Evolutionary conservation across 1,284 basidiomycete genomes (phyloP), one percentile per base, ranked within the genome.

Genomic region (Taiwanofungus camphoratus): DNA sequence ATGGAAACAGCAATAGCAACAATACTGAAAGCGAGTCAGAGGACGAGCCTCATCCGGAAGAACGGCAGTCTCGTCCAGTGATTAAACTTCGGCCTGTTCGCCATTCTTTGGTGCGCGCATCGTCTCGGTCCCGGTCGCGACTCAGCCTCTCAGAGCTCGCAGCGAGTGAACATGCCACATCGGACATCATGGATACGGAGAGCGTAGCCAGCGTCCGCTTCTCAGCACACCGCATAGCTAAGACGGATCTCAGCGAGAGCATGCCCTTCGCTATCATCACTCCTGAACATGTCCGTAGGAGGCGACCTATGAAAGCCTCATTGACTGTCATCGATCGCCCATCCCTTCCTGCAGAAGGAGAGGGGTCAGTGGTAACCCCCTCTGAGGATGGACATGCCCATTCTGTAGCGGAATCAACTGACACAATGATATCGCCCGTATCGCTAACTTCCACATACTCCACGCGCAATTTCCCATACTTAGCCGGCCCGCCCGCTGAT

Each of bases 241-340:
- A 76, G 55, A 67, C 65, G 9, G 74, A 80, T 55, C 62, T 87
- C 41, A 66, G 62, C 29, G 60, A 66, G 5, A 59, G 78, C 32
- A 68, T 90, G 49, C 87, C 87, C 2, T 90, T 89, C 55, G 85
- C 84, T 7, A 62, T 91, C 38, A 84, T 90, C 56, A 71, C 81
- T 22, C 87, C 87, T 2, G 83, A 90, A 63, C 52, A 57, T 39
- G 64, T 62, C 35, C 64, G 57, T 36, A 65, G 68, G 37, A 58
- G 64, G 26, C 68, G 69, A 21, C 30, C 48, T 19, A 40, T 53
- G 29, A 58, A 53, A 47, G 43, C 44, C 23, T 29, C 35, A 12
- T 29, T 44, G 36, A n/a, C 48, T 41, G 6, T 30, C n/a, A 18
- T 38, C 19, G 48, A 43, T 43, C 49, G 41, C 43, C 48, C 53